Conservation (phyloP, 2,329 filamentous ascomycete species). For the Xylaria sp. region DNA sequence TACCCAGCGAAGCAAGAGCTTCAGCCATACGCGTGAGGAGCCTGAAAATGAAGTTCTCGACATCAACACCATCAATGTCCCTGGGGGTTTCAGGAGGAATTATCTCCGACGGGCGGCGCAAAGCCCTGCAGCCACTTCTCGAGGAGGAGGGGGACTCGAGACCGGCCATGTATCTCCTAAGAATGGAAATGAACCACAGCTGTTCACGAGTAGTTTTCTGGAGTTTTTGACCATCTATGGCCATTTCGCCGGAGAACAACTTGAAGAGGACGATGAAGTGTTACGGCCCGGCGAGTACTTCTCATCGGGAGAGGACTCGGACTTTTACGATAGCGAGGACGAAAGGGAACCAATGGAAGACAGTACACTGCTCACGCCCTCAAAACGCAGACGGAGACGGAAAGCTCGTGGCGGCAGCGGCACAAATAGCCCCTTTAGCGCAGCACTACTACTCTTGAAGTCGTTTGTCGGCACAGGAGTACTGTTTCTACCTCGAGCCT, state of each 20-base stretch:
- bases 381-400: conserved; percentile 73
- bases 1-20: conserved; percentile 84
- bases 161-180: conserved; percentile 44
- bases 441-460: conserved; percentile 86
- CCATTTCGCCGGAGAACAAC: conserved; percentile 94
- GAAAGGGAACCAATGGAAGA: conserved; percentile 84
- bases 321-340: conserved; percentile 63
- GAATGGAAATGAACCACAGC: conserved; percentile 55
- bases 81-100: conserved; percentile 91
- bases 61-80: conserved; percentile 89
- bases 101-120: conserved; percentile 79
- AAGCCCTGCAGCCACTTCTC: conserved; percentile 56
- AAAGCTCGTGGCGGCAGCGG: conserved; percentile 76
- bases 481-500: conserved; percentile 89
- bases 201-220: conserved; percentile 91
- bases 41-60: conserved; percentile 82
- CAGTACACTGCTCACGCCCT: conserved; percentile 80
- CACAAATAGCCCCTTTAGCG: conserved; percentile 78
- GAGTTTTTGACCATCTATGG: conserved; percentile 96
- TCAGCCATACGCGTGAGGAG: conserved; percentile 75
- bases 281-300: conserved; percentile 90
- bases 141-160: conserved; percentile 52
- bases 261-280: conserved; percentile 95
- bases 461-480: conserved; percentile 98
- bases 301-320: conserved; percentile 73